Evolutionary conservation across 1,139 yeast species (phyloP).

Genomic region (Pichia sp.): DNA sequence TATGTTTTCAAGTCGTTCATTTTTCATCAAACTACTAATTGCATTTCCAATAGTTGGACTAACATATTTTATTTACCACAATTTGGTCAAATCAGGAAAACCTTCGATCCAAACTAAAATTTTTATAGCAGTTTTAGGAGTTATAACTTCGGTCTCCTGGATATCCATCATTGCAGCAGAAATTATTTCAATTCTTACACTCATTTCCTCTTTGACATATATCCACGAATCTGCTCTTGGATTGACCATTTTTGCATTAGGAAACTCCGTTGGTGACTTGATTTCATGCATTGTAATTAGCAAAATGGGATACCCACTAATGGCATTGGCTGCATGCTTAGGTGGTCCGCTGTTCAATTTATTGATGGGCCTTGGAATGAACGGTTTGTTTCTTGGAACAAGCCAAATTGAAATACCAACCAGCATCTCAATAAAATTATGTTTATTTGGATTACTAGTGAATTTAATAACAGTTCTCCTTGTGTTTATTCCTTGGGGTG

Average conservation of each 20-base stretch:
- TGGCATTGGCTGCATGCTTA: slow-evolving; percentile 93
- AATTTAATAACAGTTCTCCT: slow-evolving; percentile 47
- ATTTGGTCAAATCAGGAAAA: slow-evolving; percentile 11
- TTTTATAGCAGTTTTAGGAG: slow-evolving; percentile 46
- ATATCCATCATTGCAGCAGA: slow-evolving; percentile 72
- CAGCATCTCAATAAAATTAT: slow-evolving; percentile 26
- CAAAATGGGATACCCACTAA: slow-evolving; percentile 75
- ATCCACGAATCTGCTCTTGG: slow-evolving; percentile 81
- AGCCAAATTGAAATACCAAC: slow-evolving; percentile 13
- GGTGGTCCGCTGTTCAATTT: slow-evolving; percentile 80
- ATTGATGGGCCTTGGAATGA: slow-evolving; percentile 55
- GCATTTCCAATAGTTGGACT: slow-evolving; percentile 4
- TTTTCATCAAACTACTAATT: slow-evolving; percentile 7
- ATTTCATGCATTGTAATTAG: slow-evolving; percentile 83
- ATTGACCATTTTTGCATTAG: slow-evolving; percentile 81
- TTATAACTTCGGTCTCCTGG: slow-evolving; percentile 61
- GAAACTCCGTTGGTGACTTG: slow-evolving; percentile 86
- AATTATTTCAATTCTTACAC: slow-evolving; percentile 58
- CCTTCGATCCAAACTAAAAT: slow-evolving; percentile 27
- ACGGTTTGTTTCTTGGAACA: slow-evolving; percentile 44
- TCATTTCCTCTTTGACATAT: slow-evolving; percentile 50
- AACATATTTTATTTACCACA: slow-evolving; percentile 13
- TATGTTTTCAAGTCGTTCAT: slow-evolving; percentile 13
- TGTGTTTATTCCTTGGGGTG: slow-evolving; percentile 48
- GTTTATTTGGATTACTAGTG: slow-evolving; percentile 43